Percentiles rank a stretch among this genome's conserved stretches.
phyloP scores from a whole-genome alignment of 352 stramenopile species.

The Globisporangium irregulare region DNA sequence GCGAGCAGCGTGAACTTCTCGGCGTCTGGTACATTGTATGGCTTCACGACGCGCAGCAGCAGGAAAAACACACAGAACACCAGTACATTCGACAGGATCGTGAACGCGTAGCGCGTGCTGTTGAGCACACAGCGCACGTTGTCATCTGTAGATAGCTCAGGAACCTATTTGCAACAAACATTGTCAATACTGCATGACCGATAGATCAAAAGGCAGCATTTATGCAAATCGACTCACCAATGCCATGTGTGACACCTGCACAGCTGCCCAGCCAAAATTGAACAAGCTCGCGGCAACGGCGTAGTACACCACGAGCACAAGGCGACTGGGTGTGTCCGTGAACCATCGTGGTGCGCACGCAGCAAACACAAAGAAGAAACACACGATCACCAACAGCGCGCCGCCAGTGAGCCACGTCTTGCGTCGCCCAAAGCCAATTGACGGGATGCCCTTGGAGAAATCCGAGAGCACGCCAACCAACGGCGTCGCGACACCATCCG shows the following conservation, averaged over 20 bases:
- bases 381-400: conserved; percentile 69
- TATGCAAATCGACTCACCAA: conserved; percentile 37
- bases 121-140: conserved; percentile 81
- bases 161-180: conserved; percentile 30
- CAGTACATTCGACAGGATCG: conserved; percentile 85
- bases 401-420: conserved; percentile 78
- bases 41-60: conserved; percentile 51
- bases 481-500: conserved; percentile 74
- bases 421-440: conserved; percentile 62
- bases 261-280: conserved; percentile 80
- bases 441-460: conserved; percentile 52
- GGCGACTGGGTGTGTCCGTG: conserved; percentile 43
- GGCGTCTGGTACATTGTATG: conserved; percentile 59
- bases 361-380: conserved; percentile 85
- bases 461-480: conserved; percentile 80
- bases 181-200: not conserved
- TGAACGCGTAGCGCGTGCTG: conserved; percentile 81
- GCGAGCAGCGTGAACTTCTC: conserved; percentile 78
- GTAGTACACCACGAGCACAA: conserved; percentile 73
- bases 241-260: conserved; percentile 86
- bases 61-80: conserved; percentile 81
- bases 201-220: not conserved
- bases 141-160: conserved; percentile 72
- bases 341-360: conserved; percentile 63
- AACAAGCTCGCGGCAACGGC: conserved; percentile 74